These are phyloP conservation scores for Mycena vulgaris DNA, from an alignment of 768 basidiomycete species.

Conservation along the genomic window DNA sequence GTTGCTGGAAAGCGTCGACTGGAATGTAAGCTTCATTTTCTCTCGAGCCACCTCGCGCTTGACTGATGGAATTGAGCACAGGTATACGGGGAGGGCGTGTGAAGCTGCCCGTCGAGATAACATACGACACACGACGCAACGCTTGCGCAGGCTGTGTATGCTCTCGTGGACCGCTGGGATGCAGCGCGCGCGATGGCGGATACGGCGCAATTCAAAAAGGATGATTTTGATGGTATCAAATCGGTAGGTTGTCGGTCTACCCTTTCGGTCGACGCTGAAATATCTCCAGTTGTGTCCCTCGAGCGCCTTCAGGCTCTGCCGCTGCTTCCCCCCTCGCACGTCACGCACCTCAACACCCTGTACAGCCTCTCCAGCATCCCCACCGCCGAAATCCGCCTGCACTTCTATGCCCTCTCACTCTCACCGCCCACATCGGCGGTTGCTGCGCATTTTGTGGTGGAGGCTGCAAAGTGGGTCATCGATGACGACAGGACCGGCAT, in stretches of 20 bases:
- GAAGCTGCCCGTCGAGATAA: conserved; percentile 74
- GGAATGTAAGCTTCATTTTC: conserved; percentile 72
- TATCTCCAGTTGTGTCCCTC: conserved; percentile 81
- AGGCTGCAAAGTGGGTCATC: conserved; percentile 79
- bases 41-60: no score
- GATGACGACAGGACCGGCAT: conserved; percentile 74
- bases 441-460: conserved; percentile 64
- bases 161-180: conserved; percentile 83
- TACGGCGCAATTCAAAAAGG: conserved; percentile 66
- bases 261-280: not conserved
- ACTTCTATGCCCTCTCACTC: conserved; percentile 84
- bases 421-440: conserved; percentile 60
- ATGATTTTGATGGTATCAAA: conserved; percentile 81
- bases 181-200: conserved; percentile 60
- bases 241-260: conserved; percentile 59
- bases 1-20: conserved; percentile 79
- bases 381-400: conserved; percentile 85
- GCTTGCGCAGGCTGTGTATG: conserved; percentile 78
- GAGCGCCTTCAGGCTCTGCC: conserved; percentile 78
- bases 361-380: conserved; percentile 62
- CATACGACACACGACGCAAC: conserved; percentile 84
- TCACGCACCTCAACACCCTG: conserved; percentile 74
- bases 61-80: conserved; percentile 40
- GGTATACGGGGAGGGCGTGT: conserved; percentile 87
- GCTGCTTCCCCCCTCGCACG: conserved; percentile 72